Percentiles rank a stretch among this genome's conserved stretches.
Evolutionary conservation across 495 filamentous ascomycete species (phyloP).

Genomic region (Podospora pseudopauciseta): DNA sequence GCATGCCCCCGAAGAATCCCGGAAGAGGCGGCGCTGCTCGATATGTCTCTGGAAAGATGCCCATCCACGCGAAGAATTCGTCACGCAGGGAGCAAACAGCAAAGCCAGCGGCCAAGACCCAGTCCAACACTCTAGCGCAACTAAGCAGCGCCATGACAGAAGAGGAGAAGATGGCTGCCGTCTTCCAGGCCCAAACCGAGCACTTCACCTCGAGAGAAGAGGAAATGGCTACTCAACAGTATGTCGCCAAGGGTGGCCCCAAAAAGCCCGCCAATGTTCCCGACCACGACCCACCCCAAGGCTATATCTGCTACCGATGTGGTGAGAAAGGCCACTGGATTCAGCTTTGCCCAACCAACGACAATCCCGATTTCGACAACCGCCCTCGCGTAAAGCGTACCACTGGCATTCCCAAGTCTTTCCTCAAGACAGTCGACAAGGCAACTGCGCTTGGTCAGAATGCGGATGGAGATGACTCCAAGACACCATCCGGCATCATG

Average conservation of each 20-base stretch:
- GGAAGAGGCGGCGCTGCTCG: slow-evolving; percentile 85
- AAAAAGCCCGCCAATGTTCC: slow-evolving; percentile 74
- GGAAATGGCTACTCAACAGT: slow-evolving; percentile 74
- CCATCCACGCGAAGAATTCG: slow-evolving; percentile 76
- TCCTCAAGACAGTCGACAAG: slow-evolving; percentile 91
- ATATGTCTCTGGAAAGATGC: slow-evolving; percentile 97
- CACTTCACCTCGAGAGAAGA: slow-evolving; percentile 87
- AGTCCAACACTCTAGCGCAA: slow-evolving; percentile 55
- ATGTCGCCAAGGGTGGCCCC: slow-evolving; percentile 46
- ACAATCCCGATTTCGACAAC: slow-evolving; percentile 91
- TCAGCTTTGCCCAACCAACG: slow-evolving; percentile 92
- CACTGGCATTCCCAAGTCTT: slow-evolving; percentile 90
- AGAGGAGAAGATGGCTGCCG: slow-evolving; percentile 84
- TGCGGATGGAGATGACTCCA: slow-evolving; percentile 67
- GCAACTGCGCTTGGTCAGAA: slow-evolving; percentile 69
- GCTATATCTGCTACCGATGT: slow-evolving; percentile 97
- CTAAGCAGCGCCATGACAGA: slow-evolving; percentile 75
- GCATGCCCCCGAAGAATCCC: slow-evolving; percentile 74
- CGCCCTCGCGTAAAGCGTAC: slow-evolving; percentile 88
- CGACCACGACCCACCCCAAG: slow-evolving; percentile 83
- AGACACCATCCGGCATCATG: slow-evolving; percentile 84
- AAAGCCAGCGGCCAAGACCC: slow-evolving; percentile 53
- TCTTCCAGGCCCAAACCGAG: slow-evolving; percentile 78
- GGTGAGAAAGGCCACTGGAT: slow-evolving; percentile 99
- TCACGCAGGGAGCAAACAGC: slow-evolving; percentile 60